phyloP scores from a whole-genome alignment of 2,329 filamentous ascomycete genomes.

The Aulographum hederae region DNA sequence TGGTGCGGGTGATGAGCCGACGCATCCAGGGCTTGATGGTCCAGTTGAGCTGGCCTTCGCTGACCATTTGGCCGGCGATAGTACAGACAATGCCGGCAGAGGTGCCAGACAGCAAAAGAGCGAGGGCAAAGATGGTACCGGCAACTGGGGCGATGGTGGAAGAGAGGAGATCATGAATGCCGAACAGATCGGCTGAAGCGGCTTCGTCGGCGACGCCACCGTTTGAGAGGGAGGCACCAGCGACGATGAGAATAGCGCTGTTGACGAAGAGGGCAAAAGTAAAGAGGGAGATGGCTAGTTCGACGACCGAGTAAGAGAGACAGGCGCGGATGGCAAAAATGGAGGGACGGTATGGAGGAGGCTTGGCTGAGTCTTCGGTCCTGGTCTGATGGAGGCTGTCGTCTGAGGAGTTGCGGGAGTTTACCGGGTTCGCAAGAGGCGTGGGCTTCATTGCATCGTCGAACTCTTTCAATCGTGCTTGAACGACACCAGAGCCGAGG shows the following conservation, averaged over 20 bases:
- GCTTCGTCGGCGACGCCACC: conserved; percentile 31
- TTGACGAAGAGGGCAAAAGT: conserved; percentile 77
- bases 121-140: conserved; percentile 69
- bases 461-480: conserved; percentile 25
- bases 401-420: background rate
- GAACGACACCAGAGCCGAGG: conserved; percentile 36
- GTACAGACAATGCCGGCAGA: conserved; percentile 79
- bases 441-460: conserved; percentile 7
- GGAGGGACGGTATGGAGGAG: conserved; percentile 50
- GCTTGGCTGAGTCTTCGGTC: conserved; percentile 26
- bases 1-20: conserved; percentile 55
- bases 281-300: conserved; percentile 55
- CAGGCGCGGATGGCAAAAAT: conserved; percentile 55
- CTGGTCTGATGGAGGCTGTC: background rate
- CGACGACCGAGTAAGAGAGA: conserved; percentile 53
- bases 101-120: conserved; percentile 61
- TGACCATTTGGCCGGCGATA: conserved; percentile 77
- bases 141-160: conserved; percentile 52
- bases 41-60: conserved; percentile 66
- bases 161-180: conserved; percentile 58
- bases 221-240: conserved; percentile 56
- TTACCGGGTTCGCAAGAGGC: conserved; percentile 1
- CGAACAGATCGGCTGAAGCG: conserved; percentile 71
- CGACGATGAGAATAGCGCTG: conserved; percentile 63
- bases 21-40: conserved; percentile 59